Base-by-base conservation (phyloP, 805 yeast species). In the Suhomyces prunicola region DNA sequence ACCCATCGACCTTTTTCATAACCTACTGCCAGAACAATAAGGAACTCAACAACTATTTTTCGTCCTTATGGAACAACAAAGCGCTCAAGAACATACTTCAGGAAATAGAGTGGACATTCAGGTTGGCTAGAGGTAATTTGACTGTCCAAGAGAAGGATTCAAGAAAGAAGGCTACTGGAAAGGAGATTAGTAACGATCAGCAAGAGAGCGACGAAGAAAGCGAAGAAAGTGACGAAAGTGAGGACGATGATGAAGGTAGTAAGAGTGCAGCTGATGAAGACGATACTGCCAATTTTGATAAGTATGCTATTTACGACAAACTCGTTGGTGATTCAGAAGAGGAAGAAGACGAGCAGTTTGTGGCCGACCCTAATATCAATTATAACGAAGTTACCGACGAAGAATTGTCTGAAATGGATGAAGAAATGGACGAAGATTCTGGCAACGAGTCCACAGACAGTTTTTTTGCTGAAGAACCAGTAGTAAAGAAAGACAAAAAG, bases 321-420 rank as follows among this genome's bases (percentile, higher is more conserved):
- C 58, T 74, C 55, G 67, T 79, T 10, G 80, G 69, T 4, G 82
- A 72, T 9, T 72, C 78, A 0, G 80, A 74, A 46, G 80, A 73
- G 29, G 82, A 77, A 31, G 60, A 56, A 29, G 60, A 56, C 10
- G 68, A 62, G 44, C 62, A 58, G 15, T 62, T 62, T 6, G 70
- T 60, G 42, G 54, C 66, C 5, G 70, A 76, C 53, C 72, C 76
- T 6, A 60, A 64, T 9, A 65, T 77, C 5, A 69, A 83, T 59
- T 81, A 86, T 60, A 82, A 82, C 60, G 81, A 82, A 61, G 77
- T 84, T 5, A 85, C 91, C 0, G 92, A 87, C 63, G 85, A 82
- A 56, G 89, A 85, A 55, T 69, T 61, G 6, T 27, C 29, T 12
- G 73, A 64, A 5, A 63, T 54, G 23, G 65, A 58, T 4, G 60